Percentiles rank a stretch among this genome's conserved stretches.
These are phyloP conservation scores for Leccinum rimulosum DNA, from an alignment of 768 basidiomycete genomes.

Conservation along the genomic window DNA sequence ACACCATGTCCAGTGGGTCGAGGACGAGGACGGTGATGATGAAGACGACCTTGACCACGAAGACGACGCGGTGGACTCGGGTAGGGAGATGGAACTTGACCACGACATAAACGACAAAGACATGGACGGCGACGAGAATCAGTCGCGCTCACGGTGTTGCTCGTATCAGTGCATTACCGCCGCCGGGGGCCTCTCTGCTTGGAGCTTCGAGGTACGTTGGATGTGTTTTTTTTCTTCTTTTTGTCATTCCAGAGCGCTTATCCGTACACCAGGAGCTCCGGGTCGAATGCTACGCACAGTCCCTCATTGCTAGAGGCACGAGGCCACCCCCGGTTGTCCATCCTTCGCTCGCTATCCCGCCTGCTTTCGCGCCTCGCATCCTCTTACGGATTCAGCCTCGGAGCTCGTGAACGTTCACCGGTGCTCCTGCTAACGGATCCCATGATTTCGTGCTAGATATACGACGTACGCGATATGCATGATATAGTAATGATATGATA, in stretches of 20 bases:
- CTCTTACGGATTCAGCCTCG: background rate
- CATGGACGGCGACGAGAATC: background rate
- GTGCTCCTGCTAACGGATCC: background rate
- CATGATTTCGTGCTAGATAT: background rate
- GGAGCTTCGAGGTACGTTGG: constrained; percentile 31
- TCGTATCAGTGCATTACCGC: constrained; percentile 31
- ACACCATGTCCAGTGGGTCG: background rate
- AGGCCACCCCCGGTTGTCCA: constrained; percentile 17
- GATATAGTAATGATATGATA: background rate
- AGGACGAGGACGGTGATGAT: background rate
- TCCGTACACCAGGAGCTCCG: constrained; percentile 21
- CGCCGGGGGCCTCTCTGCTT: constrained; percentile 16
- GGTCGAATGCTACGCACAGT: constrained; percentile 31
- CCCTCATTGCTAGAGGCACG: constrained; percentile 23
- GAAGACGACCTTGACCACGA: background rate
- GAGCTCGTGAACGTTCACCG: background rate
- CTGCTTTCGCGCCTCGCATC: constrained; percentile 25
- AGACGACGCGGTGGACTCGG: background rate
- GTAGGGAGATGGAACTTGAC: background rate
- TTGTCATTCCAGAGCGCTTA: background rate
- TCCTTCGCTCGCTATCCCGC: constrained; percentile 26
- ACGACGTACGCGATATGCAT: constrained; percentile 1
- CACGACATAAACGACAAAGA: background rate
- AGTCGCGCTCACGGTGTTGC: background rate
- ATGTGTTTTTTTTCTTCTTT: no score